Evolutionary conservation across 768 basidiomycete species (phyloP), one percentile per base, ranked within the genome.

Genomic region (Candolleomyces eurysporus): DNA sequence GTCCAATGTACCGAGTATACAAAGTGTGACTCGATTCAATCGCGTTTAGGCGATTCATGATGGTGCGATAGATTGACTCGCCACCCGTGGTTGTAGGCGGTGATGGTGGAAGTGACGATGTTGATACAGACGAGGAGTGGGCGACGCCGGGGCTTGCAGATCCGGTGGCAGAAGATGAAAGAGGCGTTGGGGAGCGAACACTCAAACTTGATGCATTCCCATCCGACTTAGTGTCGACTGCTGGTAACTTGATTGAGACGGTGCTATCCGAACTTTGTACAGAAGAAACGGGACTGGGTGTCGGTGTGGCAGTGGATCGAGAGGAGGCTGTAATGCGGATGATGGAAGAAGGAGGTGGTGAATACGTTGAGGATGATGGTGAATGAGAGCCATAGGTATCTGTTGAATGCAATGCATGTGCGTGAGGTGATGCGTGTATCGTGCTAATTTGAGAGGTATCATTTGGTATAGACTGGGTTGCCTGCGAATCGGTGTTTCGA

Each of bases 31-130:
- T 97, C 9, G 83, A 83, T 72, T 98, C 96, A 14, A 98, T 82
- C 6, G 86, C 84, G 2, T 85, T 84, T 11, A 99, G 81, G 7
- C 95, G 88, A 66, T 97, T 96, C 87, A 96, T 96, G 66, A 98
- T 99, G 13, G 90, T 92, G 8, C 94, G 89, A 68, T 97, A 98
- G 65, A 99, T 95, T 2, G 94, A 96, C 71, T 99, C 97, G 22
- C 92, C 92, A 13, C 83, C 80, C 8, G 68, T 64, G 10, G 66
- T 32, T 10, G 65, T 43, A 10, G 61, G 65, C 21, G 61, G 64
- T 7, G 59, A 59, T 45, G 50, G 50, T n/a, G 61, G 64, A 31
- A 52, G 54, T 30, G 59, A 63, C 31, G 48, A 63, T 52, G 57
- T 63, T 56, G 58, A 65, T 45, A 52, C 60, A 50, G 17, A 64